A percentile compares a stretch with the other conserved stretches of the same genome.
Evolutionary conservation across 352 stramenopile species (phyloP).

Genomic region (Phytopythium montanum): DNA sequence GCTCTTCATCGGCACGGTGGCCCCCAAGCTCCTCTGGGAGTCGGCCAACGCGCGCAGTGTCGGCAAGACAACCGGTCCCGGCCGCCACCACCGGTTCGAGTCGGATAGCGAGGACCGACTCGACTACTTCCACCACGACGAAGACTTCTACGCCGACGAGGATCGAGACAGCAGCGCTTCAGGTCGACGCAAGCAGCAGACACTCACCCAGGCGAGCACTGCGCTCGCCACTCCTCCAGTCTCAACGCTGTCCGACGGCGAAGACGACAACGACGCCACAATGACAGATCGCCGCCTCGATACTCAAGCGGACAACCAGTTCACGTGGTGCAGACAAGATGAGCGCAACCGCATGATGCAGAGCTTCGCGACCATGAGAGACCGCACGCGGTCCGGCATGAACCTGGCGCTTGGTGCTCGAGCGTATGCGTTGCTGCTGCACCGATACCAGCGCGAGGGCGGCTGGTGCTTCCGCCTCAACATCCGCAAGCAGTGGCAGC

Average conservation of each 20-base stretch:
- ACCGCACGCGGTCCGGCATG: constrained; percentile 59
- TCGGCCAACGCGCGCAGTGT: constrained; percentile 20
- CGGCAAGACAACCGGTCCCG: neutral
- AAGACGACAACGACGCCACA: neutral
- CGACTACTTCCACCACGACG: constrained; percentile 16
- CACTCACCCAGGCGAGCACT: neutral
- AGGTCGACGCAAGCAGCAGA: neutral
- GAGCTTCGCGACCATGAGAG: constrained; percentile 23
- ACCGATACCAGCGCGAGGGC: constrained; percentile 70
- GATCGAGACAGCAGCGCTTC: neutral
- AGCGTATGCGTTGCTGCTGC: constrained; percentile 68
- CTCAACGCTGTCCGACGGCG: neutral
- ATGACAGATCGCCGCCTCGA: neutral
- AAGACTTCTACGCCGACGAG: constrained; percentile 13
- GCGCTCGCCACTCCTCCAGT: neutral
- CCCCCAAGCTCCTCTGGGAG: constrained; percentile 76
- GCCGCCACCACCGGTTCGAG: constrained; percentile 18
- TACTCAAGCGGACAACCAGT: neutral
- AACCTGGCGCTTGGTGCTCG: constrained; percentile 68
- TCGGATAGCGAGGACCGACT: constrained; percentile 17
- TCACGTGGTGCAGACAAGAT: constrained; percentile 7
- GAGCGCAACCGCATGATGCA: constrained; percentile 10
- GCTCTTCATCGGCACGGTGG: constrained; percentile 80
- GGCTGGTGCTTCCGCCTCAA: constrained; percentile 81
- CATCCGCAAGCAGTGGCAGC: constrained; percentile 74